Evolutionary conservation across 495 filamentous ascomycete species (phyloP).

Genomic region (Aspergillus haitiensis): DNA sequence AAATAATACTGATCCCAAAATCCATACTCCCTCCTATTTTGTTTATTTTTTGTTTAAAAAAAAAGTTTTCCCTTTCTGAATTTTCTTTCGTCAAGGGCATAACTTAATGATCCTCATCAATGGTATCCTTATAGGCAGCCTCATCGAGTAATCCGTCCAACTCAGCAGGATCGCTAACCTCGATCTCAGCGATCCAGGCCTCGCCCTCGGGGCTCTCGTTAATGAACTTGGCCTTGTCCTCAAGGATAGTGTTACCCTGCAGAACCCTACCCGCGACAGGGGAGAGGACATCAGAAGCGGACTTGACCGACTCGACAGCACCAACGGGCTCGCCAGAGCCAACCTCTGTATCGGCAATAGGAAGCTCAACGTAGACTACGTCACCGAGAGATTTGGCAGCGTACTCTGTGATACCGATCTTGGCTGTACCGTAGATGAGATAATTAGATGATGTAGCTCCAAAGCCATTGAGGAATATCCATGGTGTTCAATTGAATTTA

Average conservation of each 20-base stretch:
- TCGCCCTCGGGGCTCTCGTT: constrained; percentile 83
- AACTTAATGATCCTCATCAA: constrained; percentile 46
- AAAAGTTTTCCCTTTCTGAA: too few relatives aligned
- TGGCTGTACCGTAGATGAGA: constrained; percentile 49
- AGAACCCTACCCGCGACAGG: constrained; percentile 77
- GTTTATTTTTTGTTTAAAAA: too few relatives aligned
- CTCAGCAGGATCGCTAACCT: constrained; percentile 68
- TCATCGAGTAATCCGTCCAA: constrained; percentile 71
- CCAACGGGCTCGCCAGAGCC: constrained; percentile 76
- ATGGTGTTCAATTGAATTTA: background rate
- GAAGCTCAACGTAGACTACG: constrained; percentile 95
- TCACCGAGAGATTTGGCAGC: constrained; percentile 89
- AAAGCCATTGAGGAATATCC: too few relatives aligned
- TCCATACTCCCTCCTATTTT: background rate
- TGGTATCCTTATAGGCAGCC: constrained; percentile 71
- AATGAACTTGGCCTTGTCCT: constrained; percentile 81
- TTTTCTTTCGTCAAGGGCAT: too few relatives aligned
- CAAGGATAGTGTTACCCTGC: constrained; percentile 67
- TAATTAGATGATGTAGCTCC: background rate
- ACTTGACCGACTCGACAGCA: constrained; percentile 97
- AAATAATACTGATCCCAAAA: background rate
- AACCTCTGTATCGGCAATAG: constrained; percentile 61
- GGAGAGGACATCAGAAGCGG: constrained; percentile 90
- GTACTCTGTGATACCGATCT: constrained; percentile 86
- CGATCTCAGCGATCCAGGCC: constrained; percentile 90